Percentiles rank a stretch among this genome's conserved stretches.
phyloP scores from a whole-genome alignment of 805 yeast genomes.

The Candida caryicola region DNA sequence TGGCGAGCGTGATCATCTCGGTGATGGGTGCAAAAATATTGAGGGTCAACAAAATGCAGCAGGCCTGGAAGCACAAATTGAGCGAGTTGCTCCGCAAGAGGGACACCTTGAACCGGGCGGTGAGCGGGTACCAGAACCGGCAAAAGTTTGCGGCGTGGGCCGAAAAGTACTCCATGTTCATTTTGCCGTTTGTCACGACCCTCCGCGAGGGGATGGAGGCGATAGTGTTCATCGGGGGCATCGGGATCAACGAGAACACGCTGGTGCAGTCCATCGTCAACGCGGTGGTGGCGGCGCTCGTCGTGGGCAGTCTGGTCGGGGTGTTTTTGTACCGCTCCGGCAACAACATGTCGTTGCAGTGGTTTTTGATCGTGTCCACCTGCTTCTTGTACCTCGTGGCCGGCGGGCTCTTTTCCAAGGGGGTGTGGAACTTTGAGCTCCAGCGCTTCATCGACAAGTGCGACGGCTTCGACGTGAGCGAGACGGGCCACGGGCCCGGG shows the following conservation, averaged over 20 bases:
- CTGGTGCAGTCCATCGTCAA: slow-evolving; percentile 47
- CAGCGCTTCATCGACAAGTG: slow-evolving; percentile 72
- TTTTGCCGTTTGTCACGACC: slow-evolving; percentile 82
- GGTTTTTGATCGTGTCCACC: slow-evolving; percentile 70
- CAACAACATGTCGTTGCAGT: slow-evolving; percentile 68
- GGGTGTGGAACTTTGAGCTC: slow-evolving; percentile 86
- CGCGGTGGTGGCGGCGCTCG: slow-evolving; percentile 57
- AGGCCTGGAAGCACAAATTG: slow-evolving; percentile 43
- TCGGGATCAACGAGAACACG: slow-evolving; percentile 45
- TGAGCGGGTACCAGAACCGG: slow-evolving; percentile 4
- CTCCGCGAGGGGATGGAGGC: slow-evolving; percentile 90
- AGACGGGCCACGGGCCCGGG: slow-evolving; percentile 91
- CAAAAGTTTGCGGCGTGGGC: slow-evolving; percentile 18
- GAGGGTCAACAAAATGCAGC: slow-evolving; percentile 43
- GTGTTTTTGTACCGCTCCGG: slow-evolving; percentile 72
- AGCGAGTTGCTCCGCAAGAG: slow-evolving; percentile 24
- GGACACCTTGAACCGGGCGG: slow-evolving; percentile 19
- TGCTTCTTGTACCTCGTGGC: slow-evolving; percentile 81
- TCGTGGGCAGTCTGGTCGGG: slow-evolving; percentile 64
- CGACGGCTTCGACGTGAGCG: slow-evolving; percentile 81
- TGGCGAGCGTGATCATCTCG: slow-evolving; percentile 45
- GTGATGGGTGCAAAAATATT: slow-evolving; percentile 46
- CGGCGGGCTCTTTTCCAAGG: slow-evolving; percentile 81
- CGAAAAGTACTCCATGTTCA: slow-evolving; percentile 65
- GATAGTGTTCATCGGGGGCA: slow-evolving; percentile 87